phyloP scores from a whole-genome alignment of 2,329 filamentous ascomycete species.

The Bipolaris victoriae region DNA sequence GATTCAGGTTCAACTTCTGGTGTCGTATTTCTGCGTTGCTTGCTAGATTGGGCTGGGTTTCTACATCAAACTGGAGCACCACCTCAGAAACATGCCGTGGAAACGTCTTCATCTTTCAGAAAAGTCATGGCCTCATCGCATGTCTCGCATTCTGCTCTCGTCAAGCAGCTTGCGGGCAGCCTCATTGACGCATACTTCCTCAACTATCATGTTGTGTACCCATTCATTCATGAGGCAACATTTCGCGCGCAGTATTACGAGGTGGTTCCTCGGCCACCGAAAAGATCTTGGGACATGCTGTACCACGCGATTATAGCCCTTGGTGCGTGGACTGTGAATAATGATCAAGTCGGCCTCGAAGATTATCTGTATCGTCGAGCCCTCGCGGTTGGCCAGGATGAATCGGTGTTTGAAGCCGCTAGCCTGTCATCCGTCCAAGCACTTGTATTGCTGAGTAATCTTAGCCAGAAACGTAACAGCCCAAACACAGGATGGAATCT shows the following conservation, averaged over 20 bases:
- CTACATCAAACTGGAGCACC: slow-evolving; percentile 30
- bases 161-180: slow-evolving; percentile 27
- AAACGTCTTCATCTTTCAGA: slow-evolving; percentile 21
- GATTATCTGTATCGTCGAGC: slow-evolving; percentile 35
- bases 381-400: slow-evolving; percentile 32
- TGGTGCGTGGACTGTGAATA: slow-evolving; percentile 33
- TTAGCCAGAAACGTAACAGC: slow-evolving; percentile 33
- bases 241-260: slow-evolving; percentile 38
- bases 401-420: slow-evolving; percentile 34
- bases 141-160: slow-evolving; percentile 31
- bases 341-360: slow-evolving; percentile 31
- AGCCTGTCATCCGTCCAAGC: slow-evolving; percentile 34
- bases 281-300: slow-evolving; percentile 34
- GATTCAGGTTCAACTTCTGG: slow-evolving; percentile 31
- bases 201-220: slow-evolving; percentile 33
- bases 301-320: slow-evolving; percentile 33
- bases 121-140: slow-evolving; percentile 29
- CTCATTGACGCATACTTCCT: slow-evolving; percentile 34
- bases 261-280: slow-evolving; percentile 30
- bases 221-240: slow-evolving; percentile 35
- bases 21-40: slow-evolving; percentile 32
- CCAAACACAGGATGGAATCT: slow-evolving; percentile 37
- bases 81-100: slow-evolving; percentile 10
- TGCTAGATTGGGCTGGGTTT: slow-evolving; percentile 37
- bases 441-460: slow-evolving; percentile 31